Base-by-base conservation (phyloP, 306 rosid genomes). In the Fragaria nilgerrensis region DNA sequence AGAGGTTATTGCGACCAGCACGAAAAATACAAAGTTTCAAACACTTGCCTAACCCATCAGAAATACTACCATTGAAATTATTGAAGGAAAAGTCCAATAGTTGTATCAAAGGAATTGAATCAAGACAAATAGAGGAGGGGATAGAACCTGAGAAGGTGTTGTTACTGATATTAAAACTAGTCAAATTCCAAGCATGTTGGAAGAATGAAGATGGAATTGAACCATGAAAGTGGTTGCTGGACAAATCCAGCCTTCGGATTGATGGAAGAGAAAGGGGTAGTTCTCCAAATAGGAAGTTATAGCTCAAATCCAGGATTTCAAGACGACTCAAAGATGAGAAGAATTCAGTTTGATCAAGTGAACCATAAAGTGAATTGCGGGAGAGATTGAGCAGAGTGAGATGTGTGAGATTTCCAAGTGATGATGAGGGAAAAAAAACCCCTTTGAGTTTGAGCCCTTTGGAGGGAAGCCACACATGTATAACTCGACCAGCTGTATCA, bases 361-460 rank as follows among this genome's bases (percentile, higher is more conserved):
- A 59, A 25, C 36, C 36, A 25, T 59, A 11, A 25, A 25, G 17
- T 59, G 58, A 52, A 52, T 52, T 52, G n/a, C 2, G 58, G 22
- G 58, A 52, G 58, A 52, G 58, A 52, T 52, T 59, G 7, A 59
- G 17, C 36, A 10, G 17, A 0, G 65, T 59, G 17, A 59, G 65
- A 59, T 59, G 65, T 59, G 36, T 59, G 65, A 59, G 65, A 25
- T 23, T 59, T 23, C 65, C 65, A 59, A 59, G 36, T 59, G 65
- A 59, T 3, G 34, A 11, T 59, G 65, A 25, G 65, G 7, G 36
- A 25, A 59, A 25, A 25, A 23, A 23, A 9, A 22, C 6, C 2
- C 36, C 65, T 59, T 22, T 23, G 36, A 59, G 3, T 59, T 23
- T 22, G 65, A 59, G 15, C 2, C 36, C 65, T 59, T 59, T 23